phyloP scores from a whole-genome alignment of 1,284 basidiomycete species.

The Heliocybe sulcata region DNA sequence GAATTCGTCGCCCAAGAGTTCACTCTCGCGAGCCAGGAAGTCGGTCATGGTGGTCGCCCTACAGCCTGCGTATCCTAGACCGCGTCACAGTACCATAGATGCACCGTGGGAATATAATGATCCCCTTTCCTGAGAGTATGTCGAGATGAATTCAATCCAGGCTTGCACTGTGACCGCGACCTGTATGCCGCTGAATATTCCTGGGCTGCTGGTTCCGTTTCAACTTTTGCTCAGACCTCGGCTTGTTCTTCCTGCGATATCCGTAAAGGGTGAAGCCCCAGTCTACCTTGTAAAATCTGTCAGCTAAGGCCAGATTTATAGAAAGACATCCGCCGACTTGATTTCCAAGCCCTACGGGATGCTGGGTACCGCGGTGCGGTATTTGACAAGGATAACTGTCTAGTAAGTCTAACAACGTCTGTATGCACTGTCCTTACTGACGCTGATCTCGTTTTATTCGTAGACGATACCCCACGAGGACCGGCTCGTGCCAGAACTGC shows the following conservation, averaged over 20 bases:
- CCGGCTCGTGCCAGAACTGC: slow-evolving; percentile 63
- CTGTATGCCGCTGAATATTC: slow-evolving; percentile 68
- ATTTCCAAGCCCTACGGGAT: slow-evolving; percentile 72
- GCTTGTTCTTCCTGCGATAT: slow-evolving; percentile 65
- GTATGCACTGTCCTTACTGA: background rate
- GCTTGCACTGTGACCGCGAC: background rate
- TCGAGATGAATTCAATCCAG: background rate
- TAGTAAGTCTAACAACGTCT: slow-evolving; percentile 44
- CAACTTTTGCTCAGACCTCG: slow-evolving; percentile 70
- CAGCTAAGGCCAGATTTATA: slow-evolving; percentile 19
- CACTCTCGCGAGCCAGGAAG: slow-evolving; percentile 26
- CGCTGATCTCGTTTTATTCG: background rate
- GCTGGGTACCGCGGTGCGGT: slow-evolving; percentile 85
- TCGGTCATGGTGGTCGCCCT: slow-evolving; percentile 18
- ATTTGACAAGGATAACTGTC: slow-evolving; percentile 97
- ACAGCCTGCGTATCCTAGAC: background rate
- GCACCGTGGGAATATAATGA: background rate
- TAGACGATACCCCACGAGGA: slow-evolving; percentile 78
- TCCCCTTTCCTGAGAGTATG: background rate
- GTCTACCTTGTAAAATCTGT: background rate
- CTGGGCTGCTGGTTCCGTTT: slow-evolving; percentile 71
- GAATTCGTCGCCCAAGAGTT: slow-evolving; percentile 27
- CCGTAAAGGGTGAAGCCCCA: slow-evolving; percentile 57
- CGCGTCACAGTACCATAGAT: background rate
- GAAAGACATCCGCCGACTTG: slow-evolving; percentile 83